These are phyloP conservation scores for Boletus eberwhitei DNA, from an alignment of 768 basidiomycete genomes.

Conservation along the genomic window DNA sequence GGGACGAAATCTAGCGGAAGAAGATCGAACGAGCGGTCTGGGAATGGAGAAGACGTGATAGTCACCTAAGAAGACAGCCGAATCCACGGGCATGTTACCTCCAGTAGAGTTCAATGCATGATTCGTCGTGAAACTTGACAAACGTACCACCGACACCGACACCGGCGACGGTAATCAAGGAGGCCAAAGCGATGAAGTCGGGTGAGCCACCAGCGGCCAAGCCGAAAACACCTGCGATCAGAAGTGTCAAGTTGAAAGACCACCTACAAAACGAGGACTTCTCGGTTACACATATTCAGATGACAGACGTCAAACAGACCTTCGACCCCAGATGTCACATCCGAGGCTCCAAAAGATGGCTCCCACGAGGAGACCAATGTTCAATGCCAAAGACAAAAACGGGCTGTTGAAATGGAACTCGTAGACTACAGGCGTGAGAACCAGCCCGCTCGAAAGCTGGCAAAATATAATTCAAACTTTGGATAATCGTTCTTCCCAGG, in stretches of 20 bases:
- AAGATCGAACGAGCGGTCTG: constrained; percentile 1
- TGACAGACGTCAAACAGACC: constrained; percentile 23
- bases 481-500: neutral
- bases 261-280: constrained; percentile 27
- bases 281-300: neutral
- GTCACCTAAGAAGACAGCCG: constrained; percentile 48
- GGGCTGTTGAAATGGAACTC: constrained; percentile 50
- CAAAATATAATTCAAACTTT: neutral
- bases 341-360: constrained; percentile 47
- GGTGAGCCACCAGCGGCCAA: constrained; percentile 46
- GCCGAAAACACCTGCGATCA: constrained; percentile 52
- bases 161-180: constrained; percentile 43
- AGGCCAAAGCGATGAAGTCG: constrained; percentile 46
- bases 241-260: constrained; percentile 54
- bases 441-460: constrained; percentile 42
- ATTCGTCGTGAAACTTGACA: neutral
- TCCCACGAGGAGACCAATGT: constrained; percentile 52
- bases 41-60: neutral
- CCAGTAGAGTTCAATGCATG: neutral
- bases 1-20: constrained; percentile 46
- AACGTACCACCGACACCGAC: constrained; percentile 46
- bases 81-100: constrained; percentile 56
- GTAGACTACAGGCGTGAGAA: constrained; percentile 44
- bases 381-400: constrained; percentile 48
- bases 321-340: constrained; percentile 51